These are phyloP conservation scores for Annulohypoxylon stygium DNA, from an alignment of 495 filamentous ascomycete genomes.

Conservation along the genomic window DNA sequence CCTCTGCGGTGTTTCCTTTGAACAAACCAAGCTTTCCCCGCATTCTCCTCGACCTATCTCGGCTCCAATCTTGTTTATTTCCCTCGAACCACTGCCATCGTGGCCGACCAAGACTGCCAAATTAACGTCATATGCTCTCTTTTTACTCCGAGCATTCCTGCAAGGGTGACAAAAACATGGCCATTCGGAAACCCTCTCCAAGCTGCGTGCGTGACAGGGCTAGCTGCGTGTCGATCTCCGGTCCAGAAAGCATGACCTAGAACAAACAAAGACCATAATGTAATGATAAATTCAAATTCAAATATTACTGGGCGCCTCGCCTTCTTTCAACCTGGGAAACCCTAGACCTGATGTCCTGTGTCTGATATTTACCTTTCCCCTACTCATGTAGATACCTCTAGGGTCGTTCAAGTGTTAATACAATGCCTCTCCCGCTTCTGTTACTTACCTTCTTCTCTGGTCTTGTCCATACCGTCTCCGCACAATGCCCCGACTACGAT, in stretches of 20 bases:
- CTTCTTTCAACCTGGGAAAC: constrained; percentile 16
- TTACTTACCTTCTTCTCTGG: constrained; percentile 40
- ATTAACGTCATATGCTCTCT: constrained; percentile 45
- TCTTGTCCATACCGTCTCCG: constrained; percentile 28
- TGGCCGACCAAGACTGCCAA: constrained; percentile 24
- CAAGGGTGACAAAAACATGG: constrained; percentile 42
- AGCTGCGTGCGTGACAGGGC: constrained; percentile 25
- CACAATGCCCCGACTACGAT: constrained; percentile 68
- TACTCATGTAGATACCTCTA: constrained; percentile 22
- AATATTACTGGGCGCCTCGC: constrained; percentile 44
- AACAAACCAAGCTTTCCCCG: constrained; percentile 35
- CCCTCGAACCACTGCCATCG: constrained; percentile 22
- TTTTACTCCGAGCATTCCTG: constrained; percentile 25
- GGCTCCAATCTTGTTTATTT: constrained; percentile 37
- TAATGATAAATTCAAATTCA: constrained; percentile 39
- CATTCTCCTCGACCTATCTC: constrained; percentile 45
- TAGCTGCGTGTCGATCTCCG: constrained; percentile 35
- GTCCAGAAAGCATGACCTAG: constrained; percentile 26
- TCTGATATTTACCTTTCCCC: constrained; percentile 16
- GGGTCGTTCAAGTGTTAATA: constrained; percentile 18
- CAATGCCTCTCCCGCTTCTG: constrained; percentile 39
- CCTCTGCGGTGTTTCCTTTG: constrained; percentile 31
- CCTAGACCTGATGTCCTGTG: constrained; percentile 19
- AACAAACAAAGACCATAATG: constrained; percentile 31
- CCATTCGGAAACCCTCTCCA: constrained; percentile 31